Conservation (phyloP, 2,329 filamentous ascomycete genomes). For the Tolypocladium pustulatum region DNA sequence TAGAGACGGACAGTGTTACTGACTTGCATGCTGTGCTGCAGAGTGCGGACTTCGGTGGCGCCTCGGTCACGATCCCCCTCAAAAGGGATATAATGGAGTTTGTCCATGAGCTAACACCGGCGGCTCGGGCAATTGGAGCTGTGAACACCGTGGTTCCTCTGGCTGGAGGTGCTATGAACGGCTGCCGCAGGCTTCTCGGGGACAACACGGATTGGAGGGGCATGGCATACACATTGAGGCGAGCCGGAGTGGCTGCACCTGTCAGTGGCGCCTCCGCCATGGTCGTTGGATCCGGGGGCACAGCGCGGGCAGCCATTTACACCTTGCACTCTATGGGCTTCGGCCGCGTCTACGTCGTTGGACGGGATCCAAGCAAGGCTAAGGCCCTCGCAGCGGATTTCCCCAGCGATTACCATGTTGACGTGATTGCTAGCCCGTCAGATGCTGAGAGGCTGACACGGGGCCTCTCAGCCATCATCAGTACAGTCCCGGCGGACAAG, state of each 20-base stretch:
- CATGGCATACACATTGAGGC: conserved; percentile 70
- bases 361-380: conserved; percentile 62
- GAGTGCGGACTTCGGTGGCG: conserved; percentile 72
- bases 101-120: conserved; percentile 68
- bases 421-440: conserved; percentile 42
- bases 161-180: conserved; percentile 20
- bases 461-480: conserved; percentile 57
- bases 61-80: conserved; percentile 89
- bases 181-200: conserved; percentile 53
- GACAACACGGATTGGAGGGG: conserved; percentile 96
- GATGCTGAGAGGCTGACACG: conserved; percentile 42
- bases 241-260: conserved; percentile 46
- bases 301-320: conserved; percentile 82
- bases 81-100: conserved; percentile 80
- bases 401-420: conserved; percentile 60
- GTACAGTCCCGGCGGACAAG: conserved; percentile 81
- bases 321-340: conserved; percentile 77
- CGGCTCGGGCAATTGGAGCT: conserved; percentile 76
- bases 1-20: conserved; percentile 60
- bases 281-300: conserved; percentile 86
- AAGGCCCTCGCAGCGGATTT: conserved; percentile 60
- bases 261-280: conserved; percentile 44
- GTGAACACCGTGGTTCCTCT: conserved; percentile 84
- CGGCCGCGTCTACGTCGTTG: conserved; percentile 77
- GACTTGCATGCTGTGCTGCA: conserved; percentile 57